Conservation (phyloP, 1,139 yeast genomes). For the Hyphopichia khmerensis region DNA sequence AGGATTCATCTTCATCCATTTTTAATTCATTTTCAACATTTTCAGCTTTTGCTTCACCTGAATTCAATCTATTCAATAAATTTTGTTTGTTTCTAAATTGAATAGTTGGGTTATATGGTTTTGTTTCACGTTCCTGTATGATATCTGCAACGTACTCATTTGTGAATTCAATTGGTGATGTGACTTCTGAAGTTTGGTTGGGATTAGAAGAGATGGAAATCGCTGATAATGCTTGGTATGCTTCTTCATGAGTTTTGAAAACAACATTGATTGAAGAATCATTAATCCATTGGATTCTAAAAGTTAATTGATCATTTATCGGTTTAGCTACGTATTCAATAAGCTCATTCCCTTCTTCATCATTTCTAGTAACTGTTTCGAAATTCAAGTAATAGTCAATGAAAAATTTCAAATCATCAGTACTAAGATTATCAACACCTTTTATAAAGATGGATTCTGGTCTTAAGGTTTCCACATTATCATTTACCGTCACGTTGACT, state of each 20-base stretch:
- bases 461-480: slow-evolving; percentile 29
- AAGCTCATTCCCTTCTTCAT: slow-evolving; percentile 15
- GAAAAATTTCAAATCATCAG: slow-evolving; percentile 60
- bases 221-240: slow-evolving; percentile 36
- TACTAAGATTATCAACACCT: slow-evolving; percentile 71
- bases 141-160: slow-evolving; percentile 21
- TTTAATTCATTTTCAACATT: slow-evolving; percentile 8
- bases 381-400: slow-evolving; percentile 50
- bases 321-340: slow-evolving; percentile 25
- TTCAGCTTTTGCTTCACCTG: slow-evolving; percentile 1
- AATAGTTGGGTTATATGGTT: slow-evolving; percentile 37
- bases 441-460: slow-evolving; percentile 53
- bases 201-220: slow-evolving; percentile 25
- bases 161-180: slow-evolving; percentile 8
- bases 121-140: slow-evolving; percentile 35
- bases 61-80: slow-evolving; percentile 25
- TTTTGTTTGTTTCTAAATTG: slow-evolving; percentile 35
- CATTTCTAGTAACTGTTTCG: slow-evolving; percentile 18
- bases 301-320: slow-evolving; percentile 29
- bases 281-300: slow-evolving; percentile 68
- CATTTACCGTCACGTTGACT: slow-evolving; percentile 33
- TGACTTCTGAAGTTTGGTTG: slow-evolving; percentile 4
- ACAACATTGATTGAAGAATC: slow-evolving; percentile 59
- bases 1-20: slow-evolving; percentile 46
- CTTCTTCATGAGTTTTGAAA: slow-evolving; percentile 46